Base-by-base conservation (phyloP, 768 basidiomycete genomes). In the Serendipita sp. region DNA sequence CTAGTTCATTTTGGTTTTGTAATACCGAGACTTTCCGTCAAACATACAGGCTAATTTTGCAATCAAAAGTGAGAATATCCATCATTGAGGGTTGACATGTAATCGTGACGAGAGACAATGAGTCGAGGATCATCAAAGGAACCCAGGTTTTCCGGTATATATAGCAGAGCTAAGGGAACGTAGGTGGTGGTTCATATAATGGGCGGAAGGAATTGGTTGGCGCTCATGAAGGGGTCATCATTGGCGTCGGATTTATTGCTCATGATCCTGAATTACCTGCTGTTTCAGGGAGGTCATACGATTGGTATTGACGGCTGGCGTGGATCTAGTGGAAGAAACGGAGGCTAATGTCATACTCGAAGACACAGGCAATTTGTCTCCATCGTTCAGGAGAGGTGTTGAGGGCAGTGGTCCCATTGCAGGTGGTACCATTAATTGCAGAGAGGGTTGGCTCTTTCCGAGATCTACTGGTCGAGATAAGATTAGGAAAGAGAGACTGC, bases 201-300 rank as follows among this genome's bases (percentile, higher is more conserved):
- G 52, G 23, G 52, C 15, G 32, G 52, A 32, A 11, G 52, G 52
- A 11, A 54, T 13, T 46, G 13, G 45, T 46, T 46, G 45, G 45
- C 18, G 18, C 1, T 54, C 52, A 32, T n/a, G 52, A 32, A 13
- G 10, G 23, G 16, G 23, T 23, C 23, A 23, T 54, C 30, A 32
- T 11, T 16, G 10, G 52, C 16, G 13, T 54, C 13, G 52, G 52
- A 11, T 23, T 23, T 23, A 23, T 54, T 78, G 70, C 85, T 88
- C 62, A 83, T 79, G 60, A 85, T 83, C 62, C 88, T 83, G 64
- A 88, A 69, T 23, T 23, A 23, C 1, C 38, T 88, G 85, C 67
- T 82, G 82, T 68, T 79, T 82, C 68, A 88, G 69, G 10, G 83
- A 82, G 2, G 78, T n/a, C 52, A 54, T 54, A 32, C 52, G 52